A percentile compares a stretch with the other conserved stretches of the same genome.
Conservation (phyloP, 2,329 filamentous ascomycete species). For the Daldinia eschscholtzii region DNA sequence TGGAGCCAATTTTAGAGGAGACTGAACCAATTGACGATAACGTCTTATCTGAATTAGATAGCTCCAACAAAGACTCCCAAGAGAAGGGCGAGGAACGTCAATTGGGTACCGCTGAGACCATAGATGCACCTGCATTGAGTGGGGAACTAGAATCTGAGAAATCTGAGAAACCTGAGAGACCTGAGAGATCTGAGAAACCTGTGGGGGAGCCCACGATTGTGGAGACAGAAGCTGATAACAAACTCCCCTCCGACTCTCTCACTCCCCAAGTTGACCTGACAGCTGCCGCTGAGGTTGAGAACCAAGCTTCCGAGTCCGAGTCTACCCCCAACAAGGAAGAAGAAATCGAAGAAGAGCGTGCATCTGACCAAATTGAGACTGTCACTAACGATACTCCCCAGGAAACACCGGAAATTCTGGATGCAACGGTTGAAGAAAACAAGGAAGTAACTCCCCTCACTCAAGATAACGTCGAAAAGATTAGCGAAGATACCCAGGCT, state of each 20-base stretch:
- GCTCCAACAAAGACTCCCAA: constrained; percentile 43
- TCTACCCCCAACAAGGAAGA: constrained; percentile 40
- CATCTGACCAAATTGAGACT: constrained; percentile 37
- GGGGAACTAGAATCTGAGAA: constrained; percentile 25
- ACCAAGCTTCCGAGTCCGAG: constrained; percentile 34
- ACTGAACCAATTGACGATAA: constrained; percentile 32
- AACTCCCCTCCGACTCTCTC: constrained; percentile 8
- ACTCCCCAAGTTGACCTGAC: constrained; percentile 17
- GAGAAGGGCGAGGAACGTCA: constrained; percentile 42
- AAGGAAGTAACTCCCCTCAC: constrained; percentile 8
- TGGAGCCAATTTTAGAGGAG: constrained; percentile 18
- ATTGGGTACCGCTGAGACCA: neutral
- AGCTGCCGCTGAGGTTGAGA: constrained; percentile 28
- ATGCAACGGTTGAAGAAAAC: constrained; percentile 20
- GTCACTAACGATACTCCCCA: constrained; percentile 24
- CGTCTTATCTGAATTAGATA: constrained; percentile 31
- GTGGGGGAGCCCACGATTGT: constrained; percentile 21
- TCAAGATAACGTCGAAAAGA: constrained; percentile 21
- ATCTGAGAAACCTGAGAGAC: neutral
- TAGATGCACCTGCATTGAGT: constrained; percentile 22
- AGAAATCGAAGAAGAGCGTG: constrained; percentile 44
- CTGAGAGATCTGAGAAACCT: neutral
- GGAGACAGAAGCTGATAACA: constrained; percentile 25
- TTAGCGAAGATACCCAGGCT: constrained; percentile 20
- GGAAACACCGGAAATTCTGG: constrained; percentile 29